Evolutionary conservation across 148 eudicot genomes (phyloP), one percentile per base, ranked within the genome.

Genomic region (Rhododendron simsii): DNA sequence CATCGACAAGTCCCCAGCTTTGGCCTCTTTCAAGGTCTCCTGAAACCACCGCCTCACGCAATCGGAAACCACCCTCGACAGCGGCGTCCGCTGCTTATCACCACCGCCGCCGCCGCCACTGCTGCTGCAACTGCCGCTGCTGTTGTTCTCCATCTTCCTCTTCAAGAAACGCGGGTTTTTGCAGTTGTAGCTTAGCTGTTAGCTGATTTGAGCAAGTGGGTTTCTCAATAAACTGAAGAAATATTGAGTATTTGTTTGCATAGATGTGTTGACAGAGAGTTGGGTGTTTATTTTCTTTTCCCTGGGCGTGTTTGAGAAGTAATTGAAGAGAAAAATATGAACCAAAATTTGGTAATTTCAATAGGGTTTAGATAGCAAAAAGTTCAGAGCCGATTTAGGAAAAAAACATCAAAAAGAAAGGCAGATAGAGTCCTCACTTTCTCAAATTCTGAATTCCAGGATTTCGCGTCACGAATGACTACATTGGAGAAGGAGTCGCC

Each of bases 11-110:
- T 94, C 96, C 18, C 97, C 96, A 12, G 90, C 80, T 86, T 92
- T 94, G 26, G 97, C 96, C 83, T 94, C 96, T 87, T 91, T 94
- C 20, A 95, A 91, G 37, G 95, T 90, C 55, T 93, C 97, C 33
- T 88, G 90, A 87, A 94, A 94, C 96, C 96, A 93, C 84, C 95
- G 86, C 87, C 53, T 81, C 33, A 88, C 92, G 63, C 98, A 95
- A 74, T 96, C 98, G 0, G 93, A 83, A 37, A 96, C 96, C 85
- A 95, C 95, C 82, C 81, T 89, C 16, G 98, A 94, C 86, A 96
- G 82, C 13, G 94, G 91, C 85, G 69, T 37, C 18, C 91, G 21
- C 51, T 85, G 55, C 83, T 67, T 45, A 85, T 84, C 82, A 59
- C 30, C 30, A 30, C 30, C 35, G 35, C 21, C 85, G 76, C 87